phyloP scores from a whole-genome alignment of 1,284 basidiomycete species.

The Moesziomyces sp. region DNA sequence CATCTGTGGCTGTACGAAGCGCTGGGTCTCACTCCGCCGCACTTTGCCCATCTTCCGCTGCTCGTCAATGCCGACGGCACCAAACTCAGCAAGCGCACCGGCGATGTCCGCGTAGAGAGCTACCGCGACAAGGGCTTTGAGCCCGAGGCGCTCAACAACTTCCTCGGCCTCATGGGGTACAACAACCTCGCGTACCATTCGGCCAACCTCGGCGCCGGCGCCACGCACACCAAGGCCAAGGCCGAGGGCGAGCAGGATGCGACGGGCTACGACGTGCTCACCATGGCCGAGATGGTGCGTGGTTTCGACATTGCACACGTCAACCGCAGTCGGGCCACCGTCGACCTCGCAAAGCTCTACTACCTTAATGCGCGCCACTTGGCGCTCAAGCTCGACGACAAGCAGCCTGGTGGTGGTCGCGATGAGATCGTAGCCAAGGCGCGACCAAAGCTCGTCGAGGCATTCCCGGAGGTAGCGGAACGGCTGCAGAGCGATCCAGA shows the following conservation, averaged over 20 bases:
- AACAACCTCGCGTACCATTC: slow-evolving; percentile 67
- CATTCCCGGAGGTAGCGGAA: slow-evolving; percentile 10
- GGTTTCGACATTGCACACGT: slow-evolving; percentile 56
- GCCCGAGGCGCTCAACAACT: slow-evolving; percentile 87
- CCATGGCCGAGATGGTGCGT: slow-evolving; percentile 51
- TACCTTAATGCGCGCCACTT: slow-evolving; percentile 61
- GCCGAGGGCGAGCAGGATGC: slow-evolving; percentile 10
- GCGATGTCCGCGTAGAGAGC: slow-evolving; percentile 85
- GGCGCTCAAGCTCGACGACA: slow-evolving; percentile 46
- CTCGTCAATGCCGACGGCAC: slow-evolving; percentile 88
- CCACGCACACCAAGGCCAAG: neutral
- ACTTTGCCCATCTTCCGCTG: slow-evolving; percentile 90
- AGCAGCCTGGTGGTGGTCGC: slow-evolving; percentile 5
- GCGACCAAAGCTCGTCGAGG: slow-evolving; percentile 4
- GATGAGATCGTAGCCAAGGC: slow-evolving; percentile 27
- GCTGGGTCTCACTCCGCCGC: slow-evolving; percentile 78
- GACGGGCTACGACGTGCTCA: slow-evolving; percentile 49
- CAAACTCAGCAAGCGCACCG: slow-evolving; percentile 93
- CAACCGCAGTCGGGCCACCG: slow-evolving; percentile 57
- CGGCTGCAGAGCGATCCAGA: neutral
- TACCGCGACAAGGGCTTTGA: slow-evolving; percentile 91
- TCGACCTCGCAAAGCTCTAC: slow-evolving; percentile 56
- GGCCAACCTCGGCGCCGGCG: neutral
- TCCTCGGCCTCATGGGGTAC: slow-evolving; percentile 93
- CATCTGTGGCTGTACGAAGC: slow-evolving; percentile 89